Evolutionary conservation across 176 grass and related monocot genomes (phyloP), one percentile per base, ranked within the genome.

Genomic region (Aegilops sharonensis): DNA sequence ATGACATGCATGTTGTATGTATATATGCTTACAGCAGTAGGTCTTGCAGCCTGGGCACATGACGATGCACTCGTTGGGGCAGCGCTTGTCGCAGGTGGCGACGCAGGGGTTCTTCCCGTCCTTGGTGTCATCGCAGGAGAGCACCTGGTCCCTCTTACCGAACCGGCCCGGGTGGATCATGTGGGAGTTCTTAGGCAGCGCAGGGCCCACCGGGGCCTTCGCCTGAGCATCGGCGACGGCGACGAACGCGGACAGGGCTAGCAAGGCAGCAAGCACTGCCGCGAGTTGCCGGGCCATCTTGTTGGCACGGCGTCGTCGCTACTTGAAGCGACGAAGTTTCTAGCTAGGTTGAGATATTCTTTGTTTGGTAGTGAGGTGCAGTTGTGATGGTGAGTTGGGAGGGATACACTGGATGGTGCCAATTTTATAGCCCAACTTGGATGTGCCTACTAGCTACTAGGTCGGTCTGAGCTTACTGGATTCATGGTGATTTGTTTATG

Each of bases 11-110:
- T 45, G 42, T 1, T 45, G 42, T 40, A 11, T 40, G 17, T 20
- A 40, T 74, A 40, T 25, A 35, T 27, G 18, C 84, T 56, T 23
- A 88, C 87, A 39, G 66, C 88, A 89, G 35, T 60, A 70, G 0
- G 68, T 81, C 76, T 81, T 76, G 88, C 88, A 89, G 40, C 6
- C 40, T 0, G 67, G 76, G 69, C 88, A 89, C 42, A 24, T 25
- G 31, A 81, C 40, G 39, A 80, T 15, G 84, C 78, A 86, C 54
- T 62, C 32, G 27, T 94, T 81, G 3, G 66, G 70, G 92, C 92
- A 94, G 0, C 40, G 56, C 3, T 4, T 32, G 31, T 78, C 32
- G 78, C 91, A 93, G 48, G 79, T 79, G 20, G 63, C 65, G 4
- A 36, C 29, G 64, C 92, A 94, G 2, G 8, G 18, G 0, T 11